phyloP scores from a whole-genome alignment of 768 basidiomycete species.

The Tylopilus sp. region DNA sequence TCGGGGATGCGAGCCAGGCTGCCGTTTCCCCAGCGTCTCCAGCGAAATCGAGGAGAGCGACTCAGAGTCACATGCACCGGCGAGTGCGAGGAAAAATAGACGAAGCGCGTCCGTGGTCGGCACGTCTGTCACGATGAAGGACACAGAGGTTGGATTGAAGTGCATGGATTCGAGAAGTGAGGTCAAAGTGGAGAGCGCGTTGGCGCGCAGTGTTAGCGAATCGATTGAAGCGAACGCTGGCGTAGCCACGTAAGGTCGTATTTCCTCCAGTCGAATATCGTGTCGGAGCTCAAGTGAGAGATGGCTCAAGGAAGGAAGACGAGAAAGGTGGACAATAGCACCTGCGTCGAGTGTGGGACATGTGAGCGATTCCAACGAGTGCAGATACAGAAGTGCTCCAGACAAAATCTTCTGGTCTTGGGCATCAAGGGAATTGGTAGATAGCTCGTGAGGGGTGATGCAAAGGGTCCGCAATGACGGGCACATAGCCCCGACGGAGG shows the following conservation, averaged over 20 bases:
- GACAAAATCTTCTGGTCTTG: constrained; percentile 21
- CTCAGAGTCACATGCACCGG: constrained; percentile 8
- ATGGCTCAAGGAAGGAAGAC: constrained; percentile 11
- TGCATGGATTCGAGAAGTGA: constrained; percentile 19
- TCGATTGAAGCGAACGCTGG: constrained; percentile 17
- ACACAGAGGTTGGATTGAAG: constrained; percentile 11
- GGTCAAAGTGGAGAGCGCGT: constrained; percentile 16
- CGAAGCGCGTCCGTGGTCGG: constrained; percentile 19
- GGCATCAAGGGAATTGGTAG: constrained; percentile 3
- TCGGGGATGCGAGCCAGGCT: background rate
- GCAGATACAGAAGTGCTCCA: constrained; percentile 16
- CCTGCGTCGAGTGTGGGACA: constrained; percentile 21
- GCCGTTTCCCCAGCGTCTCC: background rate
- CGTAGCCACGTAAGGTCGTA: constrained; percentile 6
- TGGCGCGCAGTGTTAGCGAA: constrained; percentile 8
- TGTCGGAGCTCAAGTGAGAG: constrained; percentile 16
- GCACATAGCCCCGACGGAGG: constrained; percentile 19
- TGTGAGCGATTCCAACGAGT: constrained; percentile 12
- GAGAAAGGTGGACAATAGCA: constrained; percentile 24
- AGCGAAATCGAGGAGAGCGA: constrained; percentile 9
- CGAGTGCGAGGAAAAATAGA: constrained; percentile 21
- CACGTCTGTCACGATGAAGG: constrained; percentile 9
- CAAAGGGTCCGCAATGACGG: constrained; percentile 16
- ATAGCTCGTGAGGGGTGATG: background rate
- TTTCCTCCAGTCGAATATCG: constrained; percentile 13